Evolutionary conservation across 306 rosid genomes (phyloP).

Genomic region (Rosa persica): DNA sequence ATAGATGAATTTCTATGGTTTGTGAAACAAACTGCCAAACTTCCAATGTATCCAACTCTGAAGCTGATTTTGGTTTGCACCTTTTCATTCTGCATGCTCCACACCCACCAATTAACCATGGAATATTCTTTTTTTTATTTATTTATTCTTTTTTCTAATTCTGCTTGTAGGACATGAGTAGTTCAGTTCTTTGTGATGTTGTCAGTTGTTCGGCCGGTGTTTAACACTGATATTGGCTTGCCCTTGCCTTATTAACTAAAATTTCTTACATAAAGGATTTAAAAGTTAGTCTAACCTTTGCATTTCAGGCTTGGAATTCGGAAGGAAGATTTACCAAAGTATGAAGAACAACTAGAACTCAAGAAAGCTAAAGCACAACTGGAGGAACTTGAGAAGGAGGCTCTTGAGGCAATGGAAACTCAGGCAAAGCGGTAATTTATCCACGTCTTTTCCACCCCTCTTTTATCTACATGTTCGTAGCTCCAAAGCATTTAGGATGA

Average conservation of each 20-base stretch:
- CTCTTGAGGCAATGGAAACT: conserved; percentile 87
- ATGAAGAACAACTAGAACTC: conserved; percentile 77
- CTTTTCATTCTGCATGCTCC: too few species aligned
- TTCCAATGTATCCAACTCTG: not conserved
- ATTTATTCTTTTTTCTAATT: too few species aligned
- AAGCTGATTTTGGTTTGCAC: too few species aligned
- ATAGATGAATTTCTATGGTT: not conserved
- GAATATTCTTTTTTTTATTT: not conserved
- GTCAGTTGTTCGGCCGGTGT: not conserved
- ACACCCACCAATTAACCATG: not conserved
- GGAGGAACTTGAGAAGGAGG: conserved; percentile 81
- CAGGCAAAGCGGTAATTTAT: conserved; percentile 74
- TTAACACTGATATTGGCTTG: not conserved
- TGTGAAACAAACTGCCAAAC: not conserved
- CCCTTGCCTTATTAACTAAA: not conserved
- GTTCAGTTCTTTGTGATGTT: not conserved
- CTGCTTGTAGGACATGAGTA: not conserved
- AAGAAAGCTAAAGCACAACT: conserved; percentile 80
- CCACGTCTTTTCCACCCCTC: too few species aligned
- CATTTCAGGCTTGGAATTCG: conserved; percentile 64
- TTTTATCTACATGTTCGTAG: not conserved
- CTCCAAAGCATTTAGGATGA: not conserved
- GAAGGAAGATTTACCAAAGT: conserved; percentile 72
- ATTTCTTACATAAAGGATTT: not conserved
- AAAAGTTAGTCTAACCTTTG: not conserved